A percentile compares a stretch with the other conserved stretches of the same genome.
Evolutionary conservation across 176 grass and related monocot genomes (phyloP).

Genomic region (Neostapfia colusana): DNA sequence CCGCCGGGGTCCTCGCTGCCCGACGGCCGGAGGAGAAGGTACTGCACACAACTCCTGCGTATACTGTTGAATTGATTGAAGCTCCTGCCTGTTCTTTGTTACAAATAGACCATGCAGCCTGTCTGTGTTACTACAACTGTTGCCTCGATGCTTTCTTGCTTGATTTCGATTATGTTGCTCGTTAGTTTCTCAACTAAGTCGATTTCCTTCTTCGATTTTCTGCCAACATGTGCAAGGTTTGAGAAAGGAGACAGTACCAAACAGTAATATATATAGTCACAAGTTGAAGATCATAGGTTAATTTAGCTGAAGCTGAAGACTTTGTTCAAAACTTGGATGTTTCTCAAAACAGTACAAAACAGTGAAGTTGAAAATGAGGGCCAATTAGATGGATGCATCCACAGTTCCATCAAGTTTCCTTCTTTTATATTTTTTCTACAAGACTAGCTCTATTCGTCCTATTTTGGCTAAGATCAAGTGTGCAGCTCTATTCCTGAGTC

Average conservation of each 20-base stretch:
- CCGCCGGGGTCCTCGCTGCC: constrained; percentile 33
- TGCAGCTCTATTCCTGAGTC: too few relatives aligned
- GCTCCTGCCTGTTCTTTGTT: not conserved
- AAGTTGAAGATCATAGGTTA: not conserved
- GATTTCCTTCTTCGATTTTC: not conserved
- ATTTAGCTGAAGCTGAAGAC: constrained; percentile 16
- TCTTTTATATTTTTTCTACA: not conserved
- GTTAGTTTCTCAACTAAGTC: not conserved
- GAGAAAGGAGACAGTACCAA: constrained; percentile 3
- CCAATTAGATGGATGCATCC: constrained; percentile 15
- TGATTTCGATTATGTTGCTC: not conserved
- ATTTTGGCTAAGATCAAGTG: too few relatives aligned
- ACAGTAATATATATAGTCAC: not conserved
- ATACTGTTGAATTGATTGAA: not conserved
- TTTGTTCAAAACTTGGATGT: constrained; percentile 1
- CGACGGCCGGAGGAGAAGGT: constrained; percentile 51
- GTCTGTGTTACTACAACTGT: not conserved
- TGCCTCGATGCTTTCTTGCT: not conserved
- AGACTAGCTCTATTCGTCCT: not conserved
- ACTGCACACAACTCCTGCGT: not conserved
- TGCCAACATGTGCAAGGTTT: constrained; percentile 15
- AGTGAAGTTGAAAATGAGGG: not conserved
- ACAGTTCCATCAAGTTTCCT: not conserved
- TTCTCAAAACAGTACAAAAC: constrained; percentile 3
- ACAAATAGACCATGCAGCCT: not conserved